A percentile compares a stretch with the other conserved stretches of the same genome.
Conservation (phyloP, 345 rosid genomes). For the Eucalyptus regnans region DNA sequence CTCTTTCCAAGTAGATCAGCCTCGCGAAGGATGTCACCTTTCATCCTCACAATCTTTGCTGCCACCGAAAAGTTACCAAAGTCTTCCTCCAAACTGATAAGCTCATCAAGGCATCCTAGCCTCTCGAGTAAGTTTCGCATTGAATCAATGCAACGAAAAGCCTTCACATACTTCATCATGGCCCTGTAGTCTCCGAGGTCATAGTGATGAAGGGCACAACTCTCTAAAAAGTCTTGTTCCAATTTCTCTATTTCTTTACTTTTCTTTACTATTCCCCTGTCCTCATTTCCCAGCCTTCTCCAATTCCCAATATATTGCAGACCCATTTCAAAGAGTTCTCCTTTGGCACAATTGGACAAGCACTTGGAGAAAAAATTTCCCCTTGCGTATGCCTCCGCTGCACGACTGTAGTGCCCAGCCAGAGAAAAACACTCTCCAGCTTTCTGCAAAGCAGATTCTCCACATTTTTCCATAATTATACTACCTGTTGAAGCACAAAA, state of each 20-base stretch:
- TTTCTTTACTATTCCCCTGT: background rate
- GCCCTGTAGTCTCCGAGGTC: background rate
- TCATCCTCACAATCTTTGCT: constrained; percentile 12
- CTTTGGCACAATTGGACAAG: background rate
- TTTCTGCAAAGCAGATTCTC: background rate
- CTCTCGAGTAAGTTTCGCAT: background rate
- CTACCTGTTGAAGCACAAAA: constrained; percentile 8
- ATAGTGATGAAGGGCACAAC: background rate
- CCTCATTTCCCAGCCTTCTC: background rate
- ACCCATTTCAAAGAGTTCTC: background rate
- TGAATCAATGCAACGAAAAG: background rate
- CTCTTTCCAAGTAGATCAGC: constrained; percentile 25
- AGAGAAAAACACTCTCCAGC: background rate
- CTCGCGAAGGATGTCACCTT: constrained; percentile 17
- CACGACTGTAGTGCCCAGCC: background rate
- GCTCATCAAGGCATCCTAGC: constrained; percentile 5
- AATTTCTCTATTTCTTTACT: background rate
- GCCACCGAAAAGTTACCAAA: constrained; percentile 6
- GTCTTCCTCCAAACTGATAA: constrained; percentile 9
- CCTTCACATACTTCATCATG: constrained; percentile 14
- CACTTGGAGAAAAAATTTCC: background rate
- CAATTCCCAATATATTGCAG: background rate
- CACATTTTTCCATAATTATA: constrained; percentile 6
- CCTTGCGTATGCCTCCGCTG: background rate
- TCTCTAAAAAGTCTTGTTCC: background rate